Evolutionary conservation across 768 basidiomycete species (phyloP).

Genomic region (Mycena polygramma): DNA sequence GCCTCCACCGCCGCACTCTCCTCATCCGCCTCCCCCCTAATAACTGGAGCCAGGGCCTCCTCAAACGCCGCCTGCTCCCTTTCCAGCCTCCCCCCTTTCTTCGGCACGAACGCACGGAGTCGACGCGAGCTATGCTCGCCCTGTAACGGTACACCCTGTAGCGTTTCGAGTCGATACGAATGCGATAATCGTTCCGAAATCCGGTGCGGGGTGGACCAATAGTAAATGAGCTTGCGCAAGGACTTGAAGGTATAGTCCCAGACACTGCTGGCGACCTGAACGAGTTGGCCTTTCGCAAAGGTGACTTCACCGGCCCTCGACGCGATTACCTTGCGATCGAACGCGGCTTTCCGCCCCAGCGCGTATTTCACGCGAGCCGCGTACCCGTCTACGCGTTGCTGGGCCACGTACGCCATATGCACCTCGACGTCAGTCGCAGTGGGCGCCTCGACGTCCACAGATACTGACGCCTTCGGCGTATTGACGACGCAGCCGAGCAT

Average conservation of each 20-base stretch:
- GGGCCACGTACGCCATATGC: slow-evolving; percentile 47
- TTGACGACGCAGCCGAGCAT: slow-evolving; percentile 40
- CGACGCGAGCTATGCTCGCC: slow-evolving; percentile 24
- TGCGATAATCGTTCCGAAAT: slow-evolving; percentile 25
- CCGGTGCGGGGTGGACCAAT: slow-evolving; percentile 47
- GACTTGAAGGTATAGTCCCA: slow-evolving; percentile 46
- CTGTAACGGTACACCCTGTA: slow-evolving; percentile 14
- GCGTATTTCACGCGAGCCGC: slow-evolving; percentile 40
- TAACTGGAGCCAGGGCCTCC: neutral
- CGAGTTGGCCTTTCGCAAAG: slow-evolving; percentile 44
- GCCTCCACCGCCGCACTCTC: slow-evolving; percentile 15
- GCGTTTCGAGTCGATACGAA: slow-evolving; percentile 36
- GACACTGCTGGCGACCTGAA: slow-evolving; percentile 43
- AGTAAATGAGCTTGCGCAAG: slow-evolving; percentile 45
- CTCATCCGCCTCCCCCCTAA: neutral
- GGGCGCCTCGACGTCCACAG: neutral
- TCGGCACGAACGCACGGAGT: slow-evolving; percentile 27
- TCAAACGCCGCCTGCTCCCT: slow-evolving; percentile 13
- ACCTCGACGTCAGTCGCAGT: slow-evolving; percentile 19
- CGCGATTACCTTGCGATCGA: slow-evolving; percentile 42
- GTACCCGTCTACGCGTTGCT: slow-evolving; percentile 46
- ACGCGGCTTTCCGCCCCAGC: slow-evolving; percentile 40
- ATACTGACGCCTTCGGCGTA: slow-evolving; percentile 34
- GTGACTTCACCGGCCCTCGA: slow-evolving; percentile 35
- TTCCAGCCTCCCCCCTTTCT: slow-evolving; percentile 25